These are phyloP conservation scores for Metarhizium guizhouense DNA, from an alignment of 2,329 filamentous ascomycete species.

Conservation along the genomic window DNA sequence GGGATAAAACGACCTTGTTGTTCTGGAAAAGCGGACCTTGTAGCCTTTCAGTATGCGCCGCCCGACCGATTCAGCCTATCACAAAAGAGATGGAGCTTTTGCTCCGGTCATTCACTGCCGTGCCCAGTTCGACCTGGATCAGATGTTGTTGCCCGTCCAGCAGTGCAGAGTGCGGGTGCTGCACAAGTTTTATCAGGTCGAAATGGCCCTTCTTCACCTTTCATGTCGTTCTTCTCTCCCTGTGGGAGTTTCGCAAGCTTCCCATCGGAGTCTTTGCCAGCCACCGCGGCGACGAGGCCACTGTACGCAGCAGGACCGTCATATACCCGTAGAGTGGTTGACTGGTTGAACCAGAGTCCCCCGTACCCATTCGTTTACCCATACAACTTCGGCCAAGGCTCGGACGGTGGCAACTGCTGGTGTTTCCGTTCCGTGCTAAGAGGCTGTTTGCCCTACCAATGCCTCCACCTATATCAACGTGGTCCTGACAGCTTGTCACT, in stretches of 20 bases:
- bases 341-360: background rate
- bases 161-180: slow-evolving; percentile 3
- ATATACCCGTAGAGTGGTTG: background rate
- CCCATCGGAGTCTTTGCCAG: background rate
- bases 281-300: background rate
- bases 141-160: slow-evolving; percentile 3
- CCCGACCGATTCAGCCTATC: slow-evolving; percentile 5
- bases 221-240: background rate
- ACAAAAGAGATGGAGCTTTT: slow-evolving; percentile 6
- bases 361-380: background rate
- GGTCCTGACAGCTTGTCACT: background rate
- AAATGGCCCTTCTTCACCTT: background rate
- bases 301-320: background rate
- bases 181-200: slow-evolving; percentile 3
- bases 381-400: background rate
- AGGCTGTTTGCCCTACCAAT: background rate
- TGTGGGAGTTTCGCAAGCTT: background rate
- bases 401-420: slow-evolving; percentile 1
- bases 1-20: background rate
- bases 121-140: slow-evolving; percentile 3
- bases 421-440: slow-evolving; percentile 1
- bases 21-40: slow-evolving; percentile 9
- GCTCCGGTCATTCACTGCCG: slow-evolving; percentile 5
- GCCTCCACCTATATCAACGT: background rate
- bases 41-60: slow-evolving; percentile 3